Base-by-base conservation (phyloP, 306 rosid species). In the Hippophae tibetana region DNA sequence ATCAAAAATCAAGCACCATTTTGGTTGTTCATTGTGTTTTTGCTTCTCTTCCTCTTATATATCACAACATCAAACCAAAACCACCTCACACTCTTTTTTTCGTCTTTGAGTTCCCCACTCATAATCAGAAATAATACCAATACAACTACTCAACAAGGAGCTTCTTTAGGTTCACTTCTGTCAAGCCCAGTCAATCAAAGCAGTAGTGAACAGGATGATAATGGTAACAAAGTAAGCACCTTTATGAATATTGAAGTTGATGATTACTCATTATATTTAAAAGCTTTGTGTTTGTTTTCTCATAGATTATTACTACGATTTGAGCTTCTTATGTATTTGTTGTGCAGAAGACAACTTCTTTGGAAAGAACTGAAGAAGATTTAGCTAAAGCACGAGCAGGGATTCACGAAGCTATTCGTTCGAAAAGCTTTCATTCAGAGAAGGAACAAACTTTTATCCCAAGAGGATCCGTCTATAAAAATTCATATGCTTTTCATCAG, bases 381-480 rank as follows among this genome's bases (percentile, higher is more conserved):
- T 76, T 82, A 56, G 80, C 67, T 1, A 43, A 52, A 58, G 78
- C 88, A 52, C 73, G 85, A 46, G 71, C 76, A 0, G 76, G 74
- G 2, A 82, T 82, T 52, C 67, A 44, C 1, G 50, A 62, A 66
- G 86, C 83, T 11, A 58, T 74, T 60, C 42, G 9, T 31, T 50
- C 51, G 23, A 60, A 47, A 41, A 72, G 52, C 48, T 65, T 50
- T 8, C 55, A 71, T 7, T 76, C 82, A 10, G 59, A 65, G 3
- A 62, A 65, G 53, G 57, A 26, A 1, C 74, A 74, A 57, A 70
- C 58, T 51, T 77, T 73, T 62, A 12, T 76, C 48, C 88, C 84
- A 5, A 73, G 80, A 73, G 88, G 88, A 55, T n/a, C 63, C 13
- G 61, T 79, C 65, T 79, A 82, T 74, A 77, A 71, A 52, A 76